These are phyloP conservation scores for Cyclotella choctawhatcheeana DNA, from an alignment of 108 stramenopile genomes.

Conservation along the genomic window DNA sequence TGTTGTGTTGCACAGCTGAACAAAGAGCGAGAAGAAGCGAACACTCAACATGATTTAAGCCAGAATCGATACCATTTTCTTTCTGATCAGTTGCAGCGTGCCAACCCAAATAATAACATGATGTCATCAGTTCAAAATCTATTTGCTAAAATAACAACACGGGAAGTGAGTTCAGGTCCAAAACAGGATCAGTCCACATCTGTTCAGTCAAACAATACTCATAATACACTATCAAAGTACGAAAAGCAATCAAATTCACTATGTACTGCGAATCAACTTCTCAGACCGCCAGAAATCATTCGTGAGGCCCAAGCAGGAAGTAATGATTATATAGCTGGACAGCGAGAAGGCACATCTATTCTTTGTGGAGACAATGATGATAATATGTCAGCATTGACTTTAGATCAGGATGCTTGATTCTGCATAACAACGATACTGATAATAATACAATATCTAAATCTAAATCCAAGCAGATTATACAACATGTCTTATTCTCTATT, in stretches of 20 bases:
- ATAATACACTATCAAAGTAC: not conserved
- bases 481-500: too few species aligned
- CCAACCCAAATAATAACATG: not conserved
- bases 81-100: slow-evolving; percentile 9
- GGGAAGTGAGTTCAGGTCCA: too few species aligned
- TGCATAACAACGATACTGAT: too few species aligned
- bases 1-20: not conserved
- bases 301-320: not conserved
- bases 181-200: too few species aligned
- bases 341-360: not conserved
- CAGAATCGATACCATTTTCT: slow-evolving; percentile 18
- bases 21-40: slow-evolving; percentile 15
- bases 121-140: not conserved
- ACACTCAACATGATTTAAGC: slow-evolving; percentile 32
- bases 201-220: not conserved
- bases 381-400: not conserved
- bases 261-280: not conserved
- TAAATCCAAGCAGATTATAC: too few species aligned
- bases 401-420: too few species aligned
- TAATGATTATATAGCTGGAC: not conserved
- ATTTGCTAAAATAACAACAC: not conserved
- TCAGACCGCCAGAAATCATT: slow-evolving; percentile 18
- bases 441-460: too few species aligned
- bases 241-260: not conserved
- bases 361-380: slow-evolving; percentile 3